A percentile compares a stretch with the other conserved stretches of the same genome.
These are phyloP conservation scores for Agaricus sinodeliciosus DNA, from an alignment of 768 basidiomycete genomes.

Conservation along the genomic window DNA sequence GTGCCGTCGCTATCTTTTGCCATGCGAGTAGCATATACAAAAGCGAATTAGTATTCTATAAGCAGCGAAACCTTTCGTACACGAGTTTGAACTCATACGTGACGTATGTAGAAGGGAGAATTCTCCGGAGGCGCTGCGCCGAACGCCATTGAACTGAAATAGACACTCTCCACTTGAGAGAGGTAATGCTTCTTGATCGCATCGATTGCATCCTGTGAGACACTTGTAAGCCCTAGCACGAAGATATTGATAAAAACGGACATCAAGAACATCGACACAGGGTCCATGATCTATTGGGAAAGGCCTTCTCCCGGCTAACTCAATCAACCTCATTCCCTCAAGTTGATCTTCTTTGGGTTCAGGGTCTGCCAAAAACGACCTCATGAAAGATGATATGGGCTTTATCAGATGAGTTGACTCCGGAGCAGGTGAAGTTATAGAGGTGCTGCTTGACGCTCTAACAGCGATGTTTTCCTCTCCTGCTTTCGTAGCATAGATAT, in stretches of 20 bases:
- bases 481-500: conserved; percentile 18
- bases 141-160: conserved; percentile 67
- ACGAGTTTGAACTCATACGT: not conserved
- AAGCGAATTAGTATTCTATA: not conserved
- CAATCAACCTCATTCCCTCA: conserved; percentile 52
- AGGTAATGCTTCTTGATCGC: conserved; percentile 59
- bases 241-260: conserved; percentile 17
- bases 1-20: too few species aligned
- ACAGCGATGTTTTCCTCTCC: not conserved
- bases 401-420: not conserved
- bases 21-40: too few species aligned
- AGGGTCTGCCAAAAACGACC: not conserved
- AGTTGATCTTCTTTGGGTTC: conserved; percentile 14
- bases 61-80: not conserved
- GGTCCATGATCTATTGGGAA: conserved; percentile 80
- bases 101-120: conserved; percentile 1
- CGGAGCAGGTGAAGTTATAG: not conserved
- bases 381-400: not conserved
- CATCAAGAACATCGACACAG: conserved; percentile 52
- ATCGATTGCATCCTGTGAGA: conserved; percentile 53
- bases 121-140: conserved; percentile 9
- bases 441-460: conserved; percentile 13
- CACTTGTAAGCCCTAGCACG: not conserved
- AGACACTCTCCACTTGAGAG: conserved; percentile 40
- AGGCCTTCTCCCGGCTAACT: conserved; percentile 74